Evolutionary conservation across 2,329 filamentous ascomycete genomes (phyloP).

Genomic region (Harringtonia aguacate): DNA sequence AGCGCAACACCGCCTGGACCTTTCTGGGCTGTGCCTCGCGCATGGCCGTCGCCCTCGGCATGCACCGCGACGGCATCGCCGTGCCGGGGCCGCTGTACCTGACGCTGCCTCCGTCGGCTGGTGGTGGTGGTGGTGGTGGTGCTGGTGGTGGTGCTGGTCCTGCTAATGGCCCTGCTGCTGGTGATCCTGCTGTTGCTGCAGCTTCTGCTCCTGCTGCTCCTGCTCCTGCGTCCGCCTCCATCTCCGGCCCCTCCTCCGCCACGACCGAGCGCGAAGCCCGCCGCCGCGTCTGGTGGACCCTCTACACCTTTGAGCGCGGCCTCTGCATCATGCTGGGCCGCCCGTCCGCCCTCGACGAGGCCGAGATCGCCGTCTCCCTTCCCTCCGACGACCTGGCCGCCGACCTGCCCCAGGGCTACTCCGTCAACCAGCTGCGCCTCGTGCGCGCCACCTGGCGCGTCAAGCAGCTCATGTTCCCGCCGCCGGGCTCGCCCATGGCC

Average conservation of each 20-base stretch:
- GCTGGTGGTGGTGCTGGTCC: background rate
- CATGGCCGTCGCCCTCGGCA: constrained; percentile 30
- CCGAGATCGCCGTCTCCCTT: constrained; percentile 20
- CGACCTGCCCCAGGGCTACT: constrained; percentile 7
- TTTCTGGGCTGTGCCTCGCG: constrained; percentile 29
- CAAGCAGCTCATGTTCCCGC: constrained; percentile 9
- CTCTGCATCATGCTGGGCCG: constrained; percentile 26
- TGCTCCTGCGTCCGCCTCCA: too few species aligned
- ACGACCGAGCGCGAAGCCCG: constrained; percentile 19
- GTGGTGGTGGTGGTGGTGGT: background rate
- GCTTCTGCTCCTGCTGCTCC: too few species aligned
- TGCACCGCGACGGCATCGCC: constrained; percentile 21
- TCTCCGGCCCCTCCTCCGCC: too few species aligned
- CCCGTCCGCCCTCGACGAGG: constrained; percentile 29
- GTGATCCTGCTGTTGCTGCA: too few species aligned
- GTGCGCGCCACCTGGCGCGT: constrained; percentile 9
- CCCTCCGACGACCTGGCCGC: constrained; percentile 14
- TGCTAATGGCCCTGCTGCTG: too few species aligned
- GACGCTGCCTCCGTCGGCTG: too few species aligned
- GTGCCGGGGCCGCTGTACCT: background rate
- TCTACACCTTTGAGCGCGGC: constrained; percentile 25
- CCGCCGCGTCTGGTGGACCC: constrained; percentile 22
- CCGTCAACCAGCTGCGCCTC: constrained; percentile 4
- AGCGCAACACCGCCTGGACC: constrained; percentile 29
- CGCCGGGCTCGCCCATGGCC: background rate